Evolutionary conservation across 306 rosid species (phyloP), one percentile per base, ranked within the genome.

Genomic region (Clitoria ternatea): DNA sequence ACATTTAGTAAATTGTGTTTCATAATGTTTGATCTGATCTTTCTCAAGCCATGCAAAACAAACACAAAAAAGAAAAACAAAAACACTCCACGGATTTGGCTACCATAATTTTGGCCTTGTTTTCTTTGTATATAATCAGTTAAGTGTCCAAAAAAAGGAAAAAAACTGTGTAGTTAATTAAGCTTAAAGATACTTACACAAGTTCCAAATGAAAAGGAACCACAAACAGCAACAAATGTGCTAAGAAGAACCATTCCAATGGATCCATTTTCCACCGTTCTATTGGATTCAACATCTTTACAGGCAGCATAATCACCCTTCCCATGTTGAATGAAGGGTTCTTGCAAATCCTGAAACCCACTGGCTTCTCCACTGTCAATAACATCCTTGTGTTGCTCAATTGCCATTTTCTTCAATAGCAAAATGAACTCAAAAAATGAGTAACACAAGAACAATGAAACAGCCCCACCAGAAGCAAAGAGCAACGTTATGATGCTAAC

Each of bases 211-310:
- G 85, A 73, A 36, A 84, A 91, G 22, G 97, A 91, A 37, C 92
- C 97, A 66, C 92, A 85, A 72, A 88, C 96, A 30, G 92, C 90
- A 78, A 86, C 90, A 26, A 72, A 85, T 12, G 97, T 91, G 82
- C 89, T 75, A 0, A 90, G 73, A 66, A 88, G 80, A 66, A 86
- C 92, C 91, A 88, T 86, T 69, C 85, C 82, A 70, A 76, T 73
- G 37, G 91, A 84, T 45, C 82, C 88, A 50, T 61, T 72, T 82
- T 50, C 72, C 59, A 45, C 70, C 15, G 7, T 32, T 48, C 43
- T 64, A 23, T 75, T 77, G 49, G 77, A 67, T 50, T 77, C 85
- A 62, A 67, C 40, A 18, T 64, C 78, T 42, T 70, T 61, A 61
- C 56, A 5, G 9, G 18, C 53, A 65, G 26, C 26, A 18, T 6